Conservation (phyloP, 169 alveolate genomes). For the Plasmodium gonderi region DNA sequence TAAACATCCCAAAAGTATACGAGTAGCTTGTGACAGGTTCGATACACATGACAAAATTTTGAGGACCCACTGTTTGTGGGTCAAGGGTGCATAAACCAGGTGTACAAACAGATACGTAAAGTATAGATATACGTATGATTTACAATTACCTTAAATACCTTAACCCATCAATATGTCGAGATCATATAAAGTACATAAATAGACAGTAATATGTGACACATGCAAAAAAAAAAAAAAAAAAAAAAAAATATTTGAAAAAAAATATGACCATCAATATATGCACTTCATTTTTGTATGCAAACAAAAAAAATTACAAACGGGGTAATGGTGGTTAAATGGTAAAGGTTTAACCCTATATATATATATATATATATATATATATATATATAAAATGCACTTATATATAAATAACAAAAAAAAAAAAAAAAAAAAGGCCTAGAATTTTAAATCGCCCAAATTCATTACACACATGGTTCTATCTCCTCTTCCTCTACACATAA, state of each 20-base stretch:
- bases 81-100: neutral
- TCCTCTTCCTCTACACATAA: too few species aligned
- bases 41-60: neutral
- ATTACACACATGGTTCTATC: too few species aligned
- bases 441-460: neutral
- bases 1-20: constrained; percentile 91
- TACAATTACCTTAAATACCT: too few species aligned
- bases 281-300: too few species aligned
- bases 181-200: too few species aligned
- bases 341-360: neutral
- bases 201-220: too few species aligned
- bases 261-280: too few species aligned
- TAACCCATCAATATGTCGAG: too few species aligned
- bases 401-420: neutral
- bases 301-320: neutral
- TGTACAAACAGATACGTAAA: too few species aligned
- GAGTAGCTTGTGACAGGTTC: constrained; percentile 92
- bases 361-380: neutral
- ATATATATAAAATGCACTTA: neutral
- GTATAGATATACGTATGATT: too few species aligned
- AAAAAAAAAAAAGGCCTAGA: neutral
- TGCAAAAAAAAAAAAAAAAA: too few species aligned
- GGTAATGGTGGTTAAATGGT: neutral
- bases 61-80: neutral
- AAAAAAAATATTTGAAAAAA: too few species aligned